Percentiles rank a stretch among this genome's conserved stretches.
Conservation (phyloP, 352 stramenopile species). For the Pythium guiyangense region DNA sequence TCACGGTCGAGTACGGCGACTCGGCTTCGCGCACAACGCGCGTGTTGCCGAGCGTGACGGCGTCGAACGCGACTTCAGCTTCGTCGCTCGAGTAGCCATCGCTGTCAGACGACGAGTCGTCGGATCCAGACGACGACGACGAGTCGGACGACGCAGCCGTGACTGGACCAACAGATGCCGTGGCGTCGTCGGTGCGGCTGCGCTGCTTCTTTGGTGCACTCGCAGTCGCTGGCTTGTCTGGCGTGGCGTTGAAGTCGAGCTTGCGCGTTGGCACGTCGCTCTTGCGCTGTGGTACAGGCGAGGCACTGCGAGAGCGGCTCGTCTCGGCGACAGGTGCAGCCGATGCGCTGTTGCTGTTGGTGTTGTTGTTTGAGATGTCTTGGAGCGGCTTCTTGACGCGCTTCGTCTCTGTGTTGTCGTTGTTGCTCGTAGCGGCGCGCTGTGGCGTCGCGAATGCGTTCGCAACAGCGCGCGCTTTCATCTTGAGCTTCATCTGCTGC, state of each 20-base stretch:
- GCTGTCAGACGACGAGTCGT: conserved; percentile 15
- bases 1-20: no score
- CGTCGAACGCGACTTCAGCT: conserved; percentile 58
- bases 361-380: conserved; percentile 44
- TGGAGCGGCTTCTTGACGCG: conserved; percentile 20
- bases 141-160: conserved; percentile 16
- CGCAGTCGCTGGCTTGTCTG: conserved; percentile 24
- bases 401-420: no score
- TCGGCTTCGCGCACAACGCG: conserved; percentile 44
- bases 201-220: conserved; percentile 4
- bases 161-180: conserved; percentile 3
- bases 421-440: no score
- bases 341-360: conserved; percentile 20
- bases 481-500: conserved; percentile 17
- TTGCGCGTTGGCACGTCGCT: conserved; percentile 27
- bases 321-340: background rate
- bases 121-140: conserved; percentile 18
- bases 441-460: no score
- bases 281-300: no score
- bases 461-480: no score
- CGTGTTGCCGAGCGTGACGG: conserved; percentile 57
- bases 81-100: conserved; percentile 43
- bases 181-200: conserved; percentile 10
- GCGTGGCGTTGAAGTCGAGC: conserved; percentile 46
- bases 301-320: no score